These are phyloP conservation scores for Ascochyta clinopodiicola DNA, from an alignment of 2,329 filamentous ascomycete species.

Conservation along the genomic window DNA sequence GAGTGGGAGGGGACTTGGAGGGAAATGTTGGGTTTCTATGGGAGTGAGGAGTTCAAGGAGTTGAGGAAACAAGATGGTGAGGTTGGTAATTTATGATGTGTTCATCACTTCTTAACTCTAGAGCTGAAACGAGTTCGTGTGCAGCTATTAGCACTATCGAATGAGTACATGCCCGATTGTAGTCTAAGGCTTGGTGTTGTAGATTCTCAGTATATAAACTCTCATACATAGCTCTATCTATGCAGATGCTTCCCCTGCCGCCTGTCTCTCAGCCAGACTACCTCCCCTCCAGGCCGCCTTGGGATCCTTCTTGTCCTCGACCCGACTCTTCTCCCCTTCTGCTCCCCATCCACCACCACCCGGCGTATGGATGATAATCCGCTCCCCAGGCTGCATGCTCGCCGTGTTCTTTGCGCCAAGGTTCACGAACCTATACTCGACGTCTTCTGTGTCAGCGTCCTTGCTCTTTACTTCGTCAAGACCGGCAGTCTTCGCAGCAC, in stretches of 20 bases:
- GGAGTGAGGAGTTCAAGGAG: slow-evolving; percentile 26
- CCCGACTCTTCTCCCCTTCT: slow-evolving; percentile 63
- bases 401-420: slow-evolving; percentile 82
- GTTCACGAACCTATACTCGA: slow-evolving; percentile 68
- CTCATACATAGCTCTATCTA: slow-evolving; percentile 6
- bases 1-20: slow-evolving; percentile 37
- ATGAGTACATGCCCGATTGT: too few species aligned
- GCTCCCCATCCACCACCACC: slow-evolving; percentile 80
- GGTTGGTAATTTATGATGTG: background rate
- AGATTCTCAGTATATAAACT: too few species aligned
- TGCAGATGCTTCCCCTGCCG: slow-evolving; percentile 56
- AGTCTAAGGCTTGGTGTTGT: too few species aligned
- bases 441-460: slow-evolving; percentile 51
- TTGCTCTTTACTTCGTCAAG: slow-evolving; percentile 33
- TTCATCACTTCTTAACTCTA: too few species aligned
- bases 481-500: slow-evolving; percentile 50
- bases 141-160: background rate
- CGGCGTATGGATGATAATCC: slow-evolving; percentile 79
- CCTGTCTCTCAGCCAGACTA: slow-evolving; percentile 62
- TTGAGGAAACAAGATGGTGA: slow-evolving; percentile 21
- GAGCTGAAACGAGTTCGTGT: too few species aligned
- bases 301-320: slow-evolving; percentile 61
- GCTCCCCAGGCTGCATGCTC: slow-evolving; percentile 75
- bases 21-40: slow-evolving; percentile 37
- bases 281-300: slow-evolving; percentile 66